These are phyloP conservation scores for Oryza officinalis DNA, from an alignment of 176 grass and related monocot genomes.

Conservation along the genomic window DNA sequence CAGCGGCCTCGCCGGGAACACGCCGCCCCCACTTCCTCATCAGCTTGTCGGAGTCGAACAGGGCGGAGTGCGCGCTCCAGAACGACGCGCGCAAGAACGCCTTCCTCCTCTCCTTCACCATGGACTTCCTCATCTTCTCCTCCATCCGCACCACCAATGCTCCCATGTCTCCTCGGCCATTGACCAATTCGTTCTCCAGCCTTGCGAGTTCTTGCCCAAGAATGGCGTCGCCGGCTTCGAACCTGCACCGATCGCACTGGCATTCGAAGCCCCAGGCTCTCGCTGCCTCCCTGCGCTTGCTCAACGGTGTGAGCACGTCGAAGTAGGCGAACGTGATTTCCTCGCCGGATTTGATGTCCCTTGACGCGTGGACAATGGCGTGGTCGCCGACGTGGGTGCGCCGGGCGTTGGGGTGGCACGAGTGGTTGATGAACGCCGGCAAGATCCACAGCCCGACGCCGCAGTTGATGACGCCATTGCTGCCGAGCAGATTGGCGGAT, in stretches of 20 bases:
- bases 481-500: constrained; percentile 52
- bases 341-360: constrained; percentile 84
- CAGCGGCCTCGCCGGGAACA: constrained; percentile 40
- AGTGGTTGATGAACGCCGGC: constrained; percentile 90
- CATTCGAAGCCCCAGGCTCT: constrained; percentile 78
- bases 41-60: constrained; percentile 68
- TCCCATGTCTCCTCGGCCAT: constrained; percentile 44
- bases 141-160: constrained; percentile 54
- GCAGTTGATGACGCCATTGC: constrained; percentile 41
- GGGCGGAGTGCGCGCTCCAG: constrained; percentile 49
- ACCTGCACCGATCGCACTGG: constrained; percentile 72
- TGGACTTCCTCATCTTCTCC: constrained; percentile 63
- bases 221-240: constrained; percentile 43
- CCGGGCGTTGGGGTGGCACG: constrained; percentile 69
- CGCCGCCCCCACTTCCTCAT: constrained; percentile 63
- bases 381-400: constrained; percentile 70
- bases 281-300: constrained; percentile 51
- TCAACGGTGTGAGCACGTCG: constrained; percentile 62
- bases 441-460: constrained; percentile 82
- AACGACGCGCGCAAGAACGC: constrained; percentile 76
- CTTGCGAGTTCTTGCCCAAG: constrained; percentile 51
- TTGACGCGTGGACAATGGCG: constrained; percentile 69
- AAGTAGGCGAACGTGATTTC: constrained; percentile 83
- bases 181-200: constrained; percentile 42
- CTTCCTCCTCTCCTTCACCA: constrained; percentile 69